Evolutionary conservation across 2,329 filamentous ascomycete species (phyloP).

Genomic region (Aspergillus tanneri): DNA sequence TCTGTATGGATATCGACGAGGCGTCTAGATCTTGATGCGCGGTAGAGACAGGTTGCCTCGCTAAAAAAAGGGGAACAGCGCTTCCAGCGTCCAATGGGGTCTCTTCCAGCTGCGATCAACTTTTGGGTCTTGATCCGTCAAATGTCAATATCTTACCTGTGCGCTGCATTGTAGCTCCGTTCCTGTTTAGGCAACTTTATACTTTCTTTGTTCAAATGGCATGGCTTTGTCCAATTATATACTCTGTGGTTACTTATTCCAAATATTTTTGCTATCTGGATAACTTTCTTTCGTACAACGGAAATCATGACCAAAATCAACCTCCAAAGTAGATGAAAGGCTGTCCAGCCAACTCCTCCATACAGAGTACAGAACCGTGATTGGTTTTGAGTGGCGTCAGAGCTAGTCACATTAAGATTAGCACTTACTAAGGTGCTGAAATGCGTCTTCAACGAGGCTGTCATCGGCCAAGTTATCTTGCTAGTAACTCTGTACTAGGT

Average conservation of each 20-base stretch:
- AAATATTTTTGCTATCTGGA: neutral
- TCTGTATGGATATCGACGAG: too few relatives aligned
- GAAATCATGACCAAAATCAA: neutral
- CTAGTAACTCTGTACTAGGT: too few relatives aligned
- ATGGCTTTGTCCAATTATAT: neutral
- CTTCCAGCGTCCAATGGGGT: neutral
- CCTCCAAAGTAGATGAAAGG: too few relatives aligned
- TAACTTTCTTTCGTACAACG: neutral
- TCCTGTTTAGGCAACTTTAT: neutral
- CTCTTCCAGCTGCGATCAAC: conserved; percentile 3
- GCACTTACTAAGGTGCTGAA: too few relatives aligned
- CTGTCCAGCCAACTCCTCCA: too few relatives aligned
- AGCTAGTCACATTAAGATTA: too few relatives aligned
- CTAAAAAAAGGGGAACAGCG: neutral
- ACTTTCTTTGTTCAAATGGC: conserved; percentile 1
- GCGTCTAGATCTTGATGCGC: too few relatives aligned
- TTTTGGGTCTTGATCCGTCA: neutral
- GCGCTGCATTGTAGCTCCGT: conserved; percentile 5
- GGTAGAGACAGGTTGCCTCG: too few relatives aligned
- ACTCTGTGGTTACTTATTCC: too few relatives aligned
- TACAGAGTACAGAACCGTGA: too few relatives aligned
- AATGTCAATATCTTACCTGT: conserved; percentile 2
- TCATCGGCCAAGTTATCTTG: neutral
- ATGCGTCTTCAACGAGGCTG: neutral
- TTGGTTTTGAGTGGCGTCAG: too few relatives aligned